Conservation (phyloP, 306 rosid genomes). For the Potentilla sterilis region DNA sequence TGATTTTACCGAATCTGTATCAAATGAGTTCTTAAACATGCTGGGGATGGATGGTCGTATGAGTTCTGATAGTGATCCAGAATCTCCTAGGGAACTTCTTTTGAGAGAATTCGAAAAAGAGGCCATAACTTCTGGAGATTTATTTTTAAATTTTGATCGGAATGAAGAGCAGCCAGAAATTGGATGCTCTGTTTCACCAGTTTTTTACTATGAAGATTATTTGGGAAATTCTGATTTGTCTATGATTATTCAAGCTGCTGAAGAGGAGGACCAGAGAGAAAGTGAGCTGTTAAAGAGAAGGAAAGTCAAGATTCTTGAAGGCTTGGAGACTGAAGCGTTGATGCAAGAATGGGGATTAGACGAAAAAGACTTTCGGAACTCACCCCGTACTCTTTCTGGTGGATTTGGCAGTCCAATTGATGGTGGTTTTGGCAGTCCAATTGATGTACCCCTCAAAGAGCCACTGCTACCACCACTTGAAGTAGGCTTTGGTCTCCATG, state of each 20-base stretch:
- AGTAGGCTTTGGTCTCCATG: constrained; percentile 61
- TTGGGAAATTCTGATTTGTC: constrained; percentile 52
- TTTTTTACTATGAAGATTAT: constrained; percentile 18
- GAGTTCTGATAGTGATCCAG: constrained; percentile 45
- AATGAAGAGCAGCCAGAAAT: constrained; percentile 38
- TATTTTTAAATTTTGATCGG: constrained; percentile 36
- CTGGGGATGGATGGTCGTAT: constrained; percentile 39
- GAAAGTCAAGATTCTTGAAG: constrained; percentile 63
- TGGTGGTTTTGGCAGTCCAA: constrained; percentile 90
- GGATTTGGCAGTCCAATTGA: constrained; percentile 93
- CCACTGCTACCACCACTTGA: constrained; percentile 57
- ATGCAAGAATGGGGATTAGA: constrained; percentile 76
- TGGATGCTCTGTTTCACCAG: constrained; percentile 15
- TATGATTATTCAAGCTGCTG: constrained; percentile 46
- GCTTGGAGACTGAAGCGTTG: constrained; percentile 68
- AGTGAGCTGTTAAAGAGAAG: constrained; percentile 53
- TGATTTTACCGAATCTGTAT: constrained; percentile 53
- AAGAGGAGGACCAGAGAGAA: constrained; percentile 51
- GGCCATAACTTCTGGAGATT: constrained; percentile 42
- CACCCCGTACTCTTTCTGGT: constrained; percentile 46
- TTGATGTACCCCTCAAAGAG: constrained; percentile 57
- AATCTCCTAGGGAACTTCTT: constrained; percentile 75
- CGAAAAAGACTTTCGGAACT: constrained; percentile 58
- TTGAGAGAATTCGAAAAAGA: constrained; percentile 71
- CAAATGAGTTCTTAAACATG: constrained; percentile 63